Evolutionary conservation across 2,329 filamentous ascomycete genomes (phyloP).

Genomic region (Xylariaceae sp.): DNA sequence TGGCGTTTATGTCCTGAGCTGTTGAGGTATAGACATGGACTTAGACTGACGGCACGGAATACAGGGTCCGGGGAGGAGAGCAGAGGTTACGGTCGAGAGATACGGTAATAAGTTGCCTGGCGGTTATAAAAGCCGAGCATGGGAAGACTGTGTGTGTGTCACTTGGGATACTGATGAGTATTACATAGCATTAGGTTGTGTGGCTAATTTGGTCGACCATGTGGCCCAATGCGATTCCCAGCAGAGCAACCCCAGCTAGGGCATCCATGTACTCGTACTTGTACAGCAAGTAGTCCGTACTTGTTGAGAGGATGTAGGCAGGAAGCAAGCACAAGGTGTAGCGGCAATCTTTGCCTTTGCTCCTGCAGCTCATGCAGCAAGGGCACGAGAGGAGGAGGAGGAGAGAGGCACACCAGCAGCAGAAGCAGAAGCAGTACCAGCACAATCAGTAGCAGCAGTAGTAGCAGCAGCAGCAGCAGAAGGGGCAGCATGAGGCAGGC

Average conservation of each 20-base stretch:
- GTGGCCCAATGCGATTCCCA: conserved; percentile 31
- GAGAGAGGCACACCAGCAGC: conserved; percentile 24
- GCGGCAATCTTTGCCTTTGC: conserved; percentile 33
- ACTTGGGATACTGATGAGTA: conserved; percentile 26
- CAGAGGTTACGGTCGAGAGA: conserved; percentile 3
- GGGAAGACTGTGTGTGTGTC: conserved; percentile 19
- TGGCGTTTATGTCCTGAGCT: conserved; percentile 8
- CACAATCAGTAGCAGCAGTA: conserved; percentile 26
- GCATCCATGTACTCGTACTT: conserved; percentile 17
- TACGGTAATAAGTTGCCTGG: conserved; percentile 5
- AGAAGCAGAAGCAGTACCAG: conserved; percentile 20
- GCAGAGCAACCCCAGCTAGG: conserved; percentile 30
- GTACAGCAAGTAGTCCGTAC: conserved; percentile 13
- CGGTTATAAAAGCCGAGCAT: conserved; percentile 12
- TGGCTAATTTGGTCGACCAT: conserved; percentile 33
- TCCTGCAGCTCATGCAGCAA: conserved; percentile 28
- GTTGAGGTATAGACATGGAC: conserved; percentile 5
- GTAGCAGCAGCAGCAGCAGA: conserved; percentile 28
- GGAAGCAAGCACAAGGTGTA: conserved; percentile 26
- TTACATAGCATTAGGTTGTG: conserved; percentile 29
- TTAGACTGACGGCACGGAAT: too few relatives aligned
- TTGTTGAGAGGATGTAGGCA: conserved; percentile 19
- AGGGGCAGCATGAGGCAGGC: conserved; percentile 30
- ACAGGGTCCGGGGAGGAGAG: conserved; percentile 5
- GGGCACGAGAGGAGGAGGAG: conserved; percentile 29